These are phyloP conservation scores for Pyrus hybrid DNA, from an alignment of 331 rosid species.

Conservation along the genomic window DNA sequence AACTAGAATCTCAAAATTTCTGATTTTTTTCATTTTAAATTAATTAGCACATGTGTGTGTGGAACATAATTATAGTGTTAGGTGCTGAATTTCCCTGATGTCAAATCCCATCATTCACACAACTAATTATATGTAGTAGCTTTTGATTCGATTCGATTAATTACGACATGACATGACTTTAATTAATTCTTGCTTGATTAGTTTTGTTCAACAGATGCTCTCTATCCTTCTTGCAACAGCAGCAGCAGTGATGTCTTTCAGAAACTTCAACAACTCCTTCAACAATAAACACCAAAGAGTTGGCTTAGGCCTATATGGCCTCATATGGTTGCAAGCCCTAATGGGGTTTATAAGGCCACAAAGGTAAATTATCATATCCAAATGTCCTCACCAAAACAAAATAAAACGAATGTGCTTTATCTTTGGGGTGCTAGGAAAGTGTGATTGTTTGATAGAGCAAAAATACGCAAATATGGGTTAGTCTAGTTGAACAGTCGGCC, in stretches of 20 bases:
- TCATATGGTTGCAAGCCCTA: slow-evolving; percentile 66
- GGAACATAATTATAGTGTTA: slow-evolving; percentile 20
- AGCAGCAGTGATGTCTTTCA: slow-evolving; percentile 90
- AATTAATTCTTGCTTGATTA: neutral
- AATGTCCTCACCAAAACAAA: neutral
- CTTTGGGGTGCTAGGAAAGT: neutral
- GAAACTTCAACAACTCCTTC: slow-evolving; percentile 75
- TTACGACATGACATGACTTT: neutral
- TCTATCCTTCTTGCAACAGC: slow-evolving; percentile 65
- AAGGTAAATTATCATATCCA: slow-evolving; percentile 37
- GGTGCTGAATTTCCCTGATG: slow-evolving; percentile 6
- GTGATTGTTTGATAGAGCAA: neutral
- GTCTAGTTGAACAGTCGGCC: too few species aligned
- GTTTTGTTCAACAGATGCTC: slow-evolving; percentile 38
- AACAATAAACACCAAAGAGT: slow-evolving; percentile 84
- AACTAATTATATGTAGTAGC: neutral
- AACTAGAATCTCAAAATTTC: neutral
- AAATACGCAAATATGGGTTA: neutral
- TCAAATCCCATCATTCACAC: too few species aligned
- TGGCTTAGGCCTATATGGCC: slow-evolving; percentile 70
- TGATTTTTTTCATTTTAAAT: slow-evolving; percentile 4
- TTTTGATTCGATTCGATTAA: neutral
- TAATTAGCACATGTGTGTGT: slow-evolving; percentile 13
- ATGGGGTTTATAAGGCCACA: slow-evolving; percentile 57
- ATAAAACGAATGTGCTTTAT: neutral